Evolutionary conservation across 805 yeast genomes (phyloP).

Genomic region (Ogataea methanolica): DNA sequence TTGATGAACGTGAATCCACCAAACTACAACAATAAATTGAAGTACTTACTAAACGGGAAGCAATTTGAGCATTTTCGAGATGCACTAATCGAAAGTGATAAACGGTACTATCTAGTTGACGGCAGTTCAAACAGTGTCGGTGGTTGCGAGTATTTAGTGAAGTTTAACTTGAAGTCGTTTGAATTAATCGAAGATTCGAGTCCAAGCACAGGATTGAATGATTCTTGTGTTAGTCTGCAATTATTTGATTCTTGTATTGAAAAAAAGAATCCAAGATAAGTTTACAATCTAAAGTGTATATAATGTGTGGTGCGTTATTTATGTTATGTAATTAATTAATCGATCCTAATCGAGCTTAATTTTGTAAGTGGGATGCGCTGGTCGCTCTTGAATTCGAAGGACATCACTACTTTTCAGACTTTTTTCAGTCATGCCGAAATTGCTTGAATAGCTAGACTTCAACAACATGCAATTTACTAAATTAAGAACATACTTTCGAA

Average conservation of each 20-base stretch:
- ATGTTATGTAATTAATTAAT: not conserved
- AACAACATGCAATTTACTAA: too few relatives aligned
- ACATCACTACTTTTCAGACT: too few relatives aligned
- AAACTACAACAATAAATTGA: conserved; percentile 28
- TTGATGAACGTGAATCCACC: conserved; percentile 30
- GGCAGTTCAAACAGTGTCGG: conserved; percentile 4
- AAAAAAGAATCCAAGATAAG: conserved; percentile 36
- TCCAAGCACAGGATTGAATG: conserved; percentile 43
- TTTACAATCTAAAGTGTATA: not conserved
- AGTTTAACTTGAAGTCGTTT: conserved; percentile 42
- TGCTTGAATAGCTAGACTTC: too few relatives aligned
- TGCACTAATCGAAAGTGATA: conserved; percentile 19
- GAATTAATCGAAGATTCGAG: conserved; percentile 57
- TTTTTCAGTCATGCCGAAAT: too few relatives aligned
- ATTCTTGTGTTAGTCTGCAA: conserved; percentile 49
- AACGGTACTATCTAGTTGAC: conserved; percentile 17
- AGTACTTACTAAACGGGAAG: conserved; percentile 16
- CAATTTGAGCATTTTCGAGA: conserved; percentile 23
- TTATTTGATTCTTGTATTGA: conserved; percentile 50
- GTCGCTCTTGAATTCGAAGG: too few relatives aligned
- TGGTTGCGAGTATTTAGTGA: conserved; percentile 23
- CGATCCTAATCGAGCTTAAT: too few relatives aligned
- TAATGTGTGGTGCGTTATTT: not conserved
- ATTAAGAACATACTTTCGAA: too few relatives aligned
- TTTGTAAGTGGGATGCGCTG: too few relatives aligned